Conservation (phyloP, 129 eudicot genomes). For the Oenanthe sinensis region DNA sequence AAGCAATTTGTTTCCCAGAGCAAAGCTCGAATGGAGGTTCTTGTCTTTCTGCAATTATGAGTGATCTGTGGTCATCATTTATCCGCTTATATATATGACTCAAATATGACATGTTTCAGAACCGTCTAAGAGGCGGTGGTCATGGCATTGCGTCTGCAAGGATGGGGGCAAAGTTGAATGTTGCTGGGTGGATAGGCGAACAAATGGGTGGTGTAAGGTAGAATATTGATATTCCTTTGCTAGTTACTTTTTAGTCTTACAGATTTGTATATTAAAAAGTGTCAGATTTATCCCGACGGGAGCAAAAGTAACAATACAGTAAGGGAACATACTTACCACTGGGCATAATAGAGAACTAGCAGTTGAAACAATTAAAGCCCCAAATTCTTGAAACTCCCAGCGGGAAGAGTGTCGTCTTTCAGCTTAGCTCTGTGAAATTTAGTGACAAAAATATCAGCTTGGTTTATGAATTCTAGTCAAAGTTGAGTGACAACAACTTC, state of each 20-base stretch:
- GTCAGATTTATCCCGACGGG: too few species aligned
- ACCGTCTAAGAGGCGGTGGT: constrained; percentile 92
- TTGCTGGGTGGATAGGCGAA: constrained; percentile 91
- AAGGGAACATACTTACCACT: neutral
- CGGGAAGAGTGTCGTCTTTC: neutral
- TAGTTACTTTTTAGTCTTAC: neutral
- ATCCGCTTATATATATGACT: neutral
- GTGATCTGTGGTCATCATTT: neutral
- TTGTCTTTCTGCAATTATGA: constrained; percentile 7
- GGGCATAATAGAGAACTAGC: neutral
- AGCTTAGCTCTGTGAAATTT: neutral
- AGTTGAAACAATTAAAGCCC: neutral
- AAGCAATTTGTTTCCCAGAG: constrained; percentile 99
- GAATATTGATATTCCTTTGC: constrained; percentile 7
- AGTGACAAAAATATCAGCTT: neutral
- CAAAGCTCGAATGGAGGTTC: constrained; percentile 96
- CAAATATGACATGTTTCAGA: constrained; percentile 24
- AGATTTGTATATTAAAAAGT: neutral
- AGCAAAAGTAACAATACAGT: too few species aligned
- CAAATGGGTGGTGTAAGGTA: constrained; percentile 99
- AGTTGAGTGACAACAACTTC: neutral
- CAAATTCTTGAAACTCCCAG: neutral
- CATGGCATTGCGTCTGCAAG: constrained; percentile 98
- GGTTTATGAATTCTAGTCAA: too few species aligned
- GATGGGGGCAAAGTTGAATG: constrained; percentile 92